Evolutionary conservation across 257 asterid genomes (phyloP).

Genomic region (Coffea canephora): DNA sequence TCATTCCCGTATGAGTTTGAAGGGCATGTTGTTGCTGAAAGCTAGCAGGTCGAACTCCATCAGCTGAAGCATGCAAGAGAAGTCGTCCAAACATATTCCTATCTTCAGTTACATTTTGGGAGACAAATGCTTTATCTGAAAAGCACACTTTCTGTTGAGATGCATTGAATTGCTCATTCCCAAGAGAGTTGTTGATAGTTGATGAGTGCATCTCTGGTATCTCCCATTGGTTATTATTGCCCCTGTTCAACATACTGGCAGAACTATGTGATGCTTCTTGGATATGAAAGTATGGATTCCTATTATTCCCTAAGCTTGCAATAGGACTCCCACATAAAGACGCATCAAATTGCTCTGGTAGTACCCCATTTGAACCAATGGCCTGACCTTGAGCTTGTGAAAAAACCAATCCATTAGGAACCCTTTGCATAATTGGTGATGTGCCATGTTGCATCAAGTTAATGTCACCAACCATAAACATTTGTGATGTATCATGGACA

Average conservation of each 20-base stretch:
- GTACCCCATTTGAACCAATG: conserved; percentile 30
- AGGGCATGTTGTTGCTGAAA: conserved; percentile 33
- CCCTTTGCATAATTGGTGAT: conserved; percentile 34
- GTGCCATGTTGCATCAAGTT: conserved; percentile 43
- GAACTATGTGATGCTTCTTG: conserved; percentile 48
- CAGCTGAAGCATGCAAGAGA: conserved; percentile 29
- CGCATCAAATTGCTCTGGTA: conserved; percentile 42
- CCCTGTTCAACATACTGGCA: conserved; percentile 26
- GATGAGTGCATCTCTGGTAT: conserved; percentile 37
- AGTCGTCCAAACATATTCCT: conserved; percentile 47
- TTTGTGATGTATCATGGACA: conserved; percentile 41
- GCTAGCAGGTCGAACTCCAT: conserved; percentile 32
- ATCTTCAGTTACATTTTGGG: conserved; percentile 36
- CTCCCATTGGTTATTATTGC: conserved; percentile 30
- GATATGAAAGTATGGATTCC: conserved; percentile 28
- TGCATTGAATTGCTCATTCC: conserved; percentile 32
- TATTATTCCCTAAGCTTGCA: conserved; percentile 31
- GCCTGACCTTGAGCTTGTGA: conserved; percentile 46
- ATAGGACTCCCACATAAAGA: conserved; percentile 39
- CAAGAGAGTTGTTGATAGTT: conserved; percentile 31
- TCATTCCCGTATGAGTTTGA: conserved; percentile 30
- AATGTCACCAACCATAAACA: conserved; percentile 44
- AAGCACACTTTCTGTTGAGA: conserved; percentile 32
- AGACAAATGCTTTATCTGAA: conserved; percentile 28
- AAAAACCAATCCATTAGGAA: conserved; percentile 45